Conservation (phyloP, 2,329 filamentous ascomycete species). For the Dactylellina leptospora region DNA sequence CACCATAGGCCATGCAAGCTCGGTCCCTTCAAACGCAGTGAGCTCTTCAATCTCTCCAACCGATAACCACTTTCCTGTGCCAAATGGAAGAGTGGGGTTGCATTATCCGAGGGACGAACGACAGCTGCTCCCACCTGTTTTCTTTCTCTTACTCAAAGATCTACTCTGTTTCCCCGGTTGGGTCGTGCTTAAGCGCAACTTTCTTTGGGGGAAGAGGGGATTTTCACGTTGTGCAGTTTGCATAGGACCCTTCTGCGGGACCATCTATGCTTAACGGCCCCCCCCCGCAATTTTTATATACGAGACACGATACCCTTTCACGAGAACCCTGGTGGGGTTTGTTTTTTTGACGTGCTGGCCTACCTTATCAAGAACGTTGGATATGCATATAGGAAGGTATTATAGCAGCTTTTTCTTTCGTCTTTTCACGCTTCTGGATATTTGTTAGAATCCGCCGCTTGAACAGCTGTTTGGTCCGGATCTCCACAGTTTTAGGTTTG, state of each 20-base stretch:
- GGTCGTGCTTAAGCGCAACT: conserved; percentile 39
- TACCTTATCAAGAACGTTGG: conserved; percentile 35
- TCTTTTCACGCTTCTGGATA: neutral
- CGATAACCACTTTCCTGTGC: conserved; percentile 45
- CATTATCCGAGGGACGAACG: conserved; percentile 34
- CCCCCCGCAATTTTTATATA: conserved; percentile 44
- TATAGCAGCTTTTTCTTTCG: conserved; percentile 27
- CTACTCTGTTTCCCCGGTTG: conserved; percentile 48
- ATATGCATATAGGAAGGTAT: conserved; percentile 30
- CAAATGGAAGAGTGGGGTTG: conserved; percentile 50
- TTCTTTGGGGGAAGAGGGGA: too few species aligned
- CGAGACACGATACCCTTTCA: conserved; percentile 8
- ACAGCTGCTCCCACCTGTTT: too few species aligned
- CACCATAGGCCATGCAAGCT: conserved; percentile 47
- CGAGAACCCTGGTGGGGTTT: conserved; percentile 16
- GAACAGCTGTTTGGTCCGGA: conserved; percentile 21
- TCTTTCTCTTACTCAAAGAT: conserved; percentile 20
- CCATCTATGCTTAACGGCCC: conserved; percentile 1
- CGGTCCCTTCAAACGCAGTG: conserved; percentile 51
- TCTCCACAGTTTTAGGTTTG: conserved; percentile 36
- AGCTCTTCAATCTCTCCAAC: conserved; percentile 48
- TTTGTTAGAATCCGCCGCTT: neutral
- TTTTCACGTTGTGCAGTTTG: conserved; percentile 23
- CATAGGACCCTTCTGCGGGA: conserved; percentile 37
- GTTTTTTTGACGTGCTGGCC: conserved; percentile 35